phyloP scores from a whole-genome alignment of 2,329 filamentous ascomycete species.

The Tolypocladium ovalisporum region DNA sequence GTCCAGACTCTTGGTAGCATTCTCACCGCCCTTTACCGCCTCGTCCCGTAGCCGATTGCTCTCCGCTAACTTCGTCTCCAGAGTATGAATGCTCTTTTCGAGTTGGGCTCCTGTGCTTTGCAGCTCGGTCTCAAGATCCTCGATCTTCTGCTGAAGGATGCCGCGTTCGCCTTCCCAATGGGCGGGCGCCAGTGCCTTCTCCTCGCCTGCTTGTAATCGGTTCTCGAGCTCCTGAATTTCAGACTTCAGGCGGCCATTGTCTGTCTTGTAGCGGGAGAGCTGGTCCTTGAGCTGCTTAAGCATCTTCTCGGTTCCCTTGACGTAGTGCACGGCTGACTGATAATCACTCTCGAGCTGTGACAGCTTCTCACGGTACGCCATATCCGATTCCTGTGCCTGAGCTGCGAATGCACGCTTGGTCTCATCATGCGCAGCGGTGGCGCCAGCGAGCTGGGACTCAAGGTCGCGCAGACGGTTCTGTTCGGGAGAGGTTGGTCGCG shows the following conservation, averaged over 20 bases:
- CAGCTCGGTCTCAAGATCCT: constrained; percentile 58
- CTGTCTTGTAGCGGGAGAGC: constrained; percentile 79
- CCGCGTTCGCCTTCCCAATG: constrained; percentile 69
- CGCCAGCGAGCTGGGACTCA: constrained; percentile 74
- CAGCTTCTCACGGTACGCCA: constrained; percentile 83
- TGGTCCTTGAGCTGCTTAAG: constrained; percentile 97
- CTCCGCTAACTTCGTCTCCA: constrained; percentile 59
- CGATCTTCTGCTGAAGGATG: constrained; percentile 56
- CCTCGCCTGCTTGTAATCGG: constrained; percentile 26
- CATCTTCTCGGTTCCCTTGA: constrained; percentile 99
- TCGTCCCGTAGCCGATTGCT: constrained; percentile 59
- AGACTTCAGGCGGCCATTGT: constrained; percentile 71
- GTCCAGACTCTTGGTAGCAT: constrained; percentile 45
- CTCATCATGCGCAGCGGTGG: constrained; percentile 74
- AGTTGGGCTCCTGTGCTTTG: constrained; percentile 54
- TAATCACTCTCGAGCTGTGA: constrained; percentile 94
- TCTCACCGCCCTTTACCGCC: constrained; percentile 44
- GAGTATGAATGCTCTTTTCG: constrained; percentile 56
- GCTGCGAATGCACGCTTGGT: constrained; percentile 66
- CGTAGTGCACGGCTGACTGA: constrained; percentile 93
- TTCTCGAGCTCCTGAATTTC: constrained; percentile 64
- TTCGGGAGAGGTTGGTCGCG: constrained; percentile 67
- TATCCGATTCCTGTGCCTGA: constrained; percentile 78
- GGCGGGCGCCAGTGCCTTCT: constrained; percentile 31
- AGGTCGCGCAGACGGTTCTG: constrained; percentile 70